Evolutionary conservation across 345 rosid species (phyloP).

Genomic region (Euphorbia lathyris): DNA sequence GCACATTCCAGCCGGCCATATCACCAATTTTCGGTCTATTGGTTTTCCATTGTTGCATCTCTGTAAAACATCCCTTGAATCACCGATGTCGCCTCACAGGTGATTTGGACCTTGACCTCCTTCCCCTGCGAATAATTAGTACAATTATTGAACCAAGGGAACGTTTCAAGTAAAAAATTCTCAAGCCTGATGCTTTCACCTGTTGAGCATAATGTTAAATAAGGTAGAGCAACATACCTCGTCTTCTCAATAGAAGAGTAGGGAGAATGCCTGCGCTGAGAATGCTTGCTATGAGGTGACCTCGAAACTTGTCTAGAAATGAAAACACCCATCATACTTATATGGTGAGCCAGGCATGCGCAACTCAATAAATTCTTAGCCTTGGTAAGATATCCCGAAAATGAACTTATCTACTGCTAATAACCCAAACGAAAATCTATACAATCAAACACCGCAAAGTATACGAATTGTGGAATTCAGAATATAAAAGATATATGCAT

Average conservation of each 20-base stretch:
- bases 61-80: constrained; percentile 1
- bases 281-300: constrained; percentile 99
- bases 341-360: constrained; percentile 50
- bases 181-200: constrained; percentile 48
- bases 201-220: constrained; percentile 36
- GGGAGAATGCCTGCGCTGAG: constrained; percentile 96
- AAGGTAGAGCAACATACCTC: constrained; percentile 54
- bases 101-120: constrained; percentile 78
- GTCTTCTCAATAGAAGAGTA: constrained; percentile 85
- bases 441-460: constrained; percentile 10
- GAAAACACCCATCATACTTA: constrained; percentile 81
- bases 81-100: constrained; percentile 57
- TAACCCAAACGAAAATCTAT: constrained; percentile 6
- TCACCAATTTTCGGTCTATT: neutral
- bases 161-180: constrained; percentile 9
- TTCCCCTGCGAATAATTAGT: constrained; percentile 44
- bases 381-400: constrained; percentile 22
- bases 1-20: neutral
- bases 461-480: neutral
- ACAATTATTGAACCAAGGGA: constrained; percentile 8
- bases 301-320: constrained; percentile 95
- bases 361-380: constrained; percentile 35
- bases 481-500: too few relatives aligned
- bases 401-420: constrained; percentile 18
- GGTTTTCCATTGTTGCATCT: neutral